Conservation (phyloP, 345 rosid genomes). For the Durio zibethinus region DNA sequence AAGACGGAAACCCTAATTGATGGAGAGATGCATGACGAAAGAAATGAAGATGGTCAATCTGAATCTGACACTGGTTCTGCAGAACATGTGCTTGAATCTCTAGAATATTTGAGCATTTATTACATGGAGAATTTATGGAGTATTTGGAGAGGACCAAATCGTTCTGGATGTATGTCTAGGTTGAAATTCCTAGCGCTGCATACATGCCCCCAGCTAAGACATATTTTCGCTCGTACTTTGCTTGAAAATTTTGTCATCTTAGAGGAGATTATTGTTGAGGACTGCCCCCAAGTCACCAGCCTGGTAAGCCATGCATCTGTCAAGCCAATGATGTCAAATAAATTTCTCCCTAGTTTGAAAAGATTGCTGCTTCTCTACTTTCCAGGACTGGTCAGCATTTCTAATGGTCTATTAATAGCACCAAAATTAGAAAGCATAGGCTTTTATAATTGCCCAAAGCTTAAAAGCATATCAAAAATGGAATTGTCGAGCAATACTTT, state of each 20-base stretch:
- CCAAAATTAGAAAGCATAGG: constrained; percentile 14
- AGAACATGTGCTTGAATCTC: not conserved
- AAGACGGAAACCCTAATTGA: constrained; percentile 14
- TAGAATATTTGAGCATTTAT: constrained; percentile 18
- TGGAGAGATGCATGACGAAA: not conserved
- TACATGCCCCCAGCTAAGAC: constrained; percentile 1
- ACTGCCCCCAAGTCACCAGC: not conserved
- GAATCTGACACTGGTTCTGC: not conserved
- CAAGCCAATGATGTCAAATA: not conserved
- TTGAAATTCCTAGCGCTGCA: constrained; percentile 19
- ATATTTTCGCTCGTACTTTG: constrained; percentile 8
- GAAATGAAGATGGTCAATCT: not conserved
- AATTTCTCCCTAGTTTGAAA: constrained; percentile 12
- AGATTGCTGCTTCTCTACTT: constrained; percentile 13
- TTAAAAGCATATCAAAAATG: not conserved
- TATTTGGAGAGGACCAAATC: constrained; percentile 17
- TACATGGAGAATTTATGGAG: constrained; percentile 11
- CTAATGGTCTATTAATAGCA: constrained; percentile 4
- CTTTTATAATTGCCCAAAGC: constrained; percentile 11
- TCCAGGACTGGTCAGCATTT: constrained; percentile 10
- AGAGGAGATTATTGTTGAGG: constrained; percentile 14
- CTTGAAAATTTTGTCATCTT: not conserved
- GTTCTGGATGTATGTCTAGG: not conserved
- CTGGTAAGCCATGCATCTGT: not conserved
- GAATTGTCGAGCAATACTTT: constrained; percentile 14